Conservation (phyloP, 306 rosid genomes). For the Lathyrus oleraceus region DNA sequence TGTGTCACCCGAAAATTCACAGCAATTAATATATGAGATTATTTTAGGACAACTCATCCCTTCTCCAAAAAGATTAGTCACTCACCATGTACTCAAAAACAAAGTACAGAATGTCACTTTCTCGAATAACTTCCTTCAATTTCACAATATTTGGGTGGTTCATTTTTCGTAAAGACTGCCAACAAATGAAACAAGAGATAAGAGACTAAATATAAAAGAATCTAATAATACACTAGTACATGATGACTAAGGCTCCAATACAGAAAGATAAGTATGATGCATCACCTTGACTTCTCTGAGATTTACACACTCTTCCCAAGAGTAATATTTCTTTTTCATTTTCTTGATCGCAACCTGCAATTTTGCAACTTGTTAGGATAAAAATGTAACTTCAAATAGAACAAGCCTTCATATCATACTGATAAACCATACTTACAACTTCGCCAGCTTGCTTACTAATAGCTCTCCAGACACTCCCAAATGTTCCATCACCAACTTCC, state of each 20-base stretch:
- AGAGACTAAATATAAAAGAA: constrained; percentile 15
- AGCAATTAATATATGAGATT: constrained; percentile 13
- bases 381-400: not conserved
- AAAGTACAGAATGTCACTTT: constrained; percentile 78
- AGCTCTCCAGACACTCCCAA: constrained; percentile 98
- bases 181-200: constrained; percentile 4
- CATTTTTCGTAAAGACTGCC: constrained; percentile 84
- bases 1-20: constrained; percentile 35
- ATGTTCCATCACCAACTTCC: constrained; percentile 99
- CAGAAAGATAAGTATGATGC: constrained; percentile 3
- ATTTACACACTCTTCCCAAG: constrained; percentile 97
- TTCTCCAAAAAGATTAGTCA: not conserved
- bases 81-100: constrained; percentile 97
- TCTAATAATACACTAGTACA: not conserved
- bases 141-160: constrained; percentile 92
- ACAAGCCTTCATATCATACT: not conserved
- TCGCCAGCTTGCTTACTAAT: constrained; percentile 88
- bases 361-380: constrained; percentile 6
- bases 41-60: not conserved
- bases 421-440: constrained; percentile 68
- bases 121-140: constrained; percentile 95
- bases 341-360: constrained; percentile 92
- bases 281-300: constrained; percentile 95
- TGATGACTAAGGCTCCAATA: not conserved
- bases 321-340: constrained; percentile 94